Evolutionary conservation across 768 basidiomycete genomes (phyloP), one percentile per base, ranked within the genome.

Genomic region (Serendipita sp.): DNA sequence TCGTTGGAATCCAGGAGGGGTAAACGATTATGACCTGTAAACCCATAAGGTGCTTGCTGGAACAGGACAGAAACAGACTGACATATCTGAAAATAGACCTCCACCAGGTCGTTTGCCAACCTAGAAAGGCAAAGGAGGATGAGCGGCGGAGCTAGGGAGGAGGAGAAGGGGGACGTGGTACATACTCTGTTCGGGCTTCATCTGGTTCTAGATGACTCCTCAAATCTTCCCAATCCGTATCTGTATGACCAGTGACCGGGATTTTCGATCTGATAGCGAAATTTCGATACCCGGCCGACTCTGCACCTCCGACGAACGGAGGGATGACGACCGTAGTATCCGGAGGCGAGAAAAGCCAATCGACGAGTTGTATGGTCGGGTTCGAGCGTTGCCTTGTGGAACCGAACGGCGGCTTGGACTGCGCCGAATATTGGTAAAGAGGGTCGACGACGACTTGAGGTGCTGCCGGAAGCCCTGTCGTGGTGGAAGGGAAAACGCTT

Each of bases 91-190:
- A 95, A 94, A 76, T 86, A 97, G 51, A 94, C 91, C 75, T 96
- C 92, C 71, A 95, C 85, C 63, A 96, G 85, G 75, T 97, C 92
- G 63, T 88, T 83, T 2, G 92, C 88, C 71, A 97, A 89, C 75
- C 93, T 96, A 71, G 65, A 66, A 63, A 69, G 68, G 41, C 66
- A 51, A 70, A 53, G 48, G 68, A 13, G 46, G 38, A 47, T 34
- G 65, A 64, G 64, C 69, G 68, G 37, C 67, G 65, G 45, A 64
- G 56, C 35, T 41, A 65, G 53, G 41, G 51, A 63, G 18, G 34
- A 62, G 37, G 5, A n/a, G 48, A 34, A 41, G 38, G 37, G 24
- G 13, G 58, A 48, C 24, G 16, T 34, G 64, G 91, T 74, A 41
- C 38, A 13, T 77, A 95, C 93, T 93, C 91, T 73, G 81, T 81